Conservation (phyloP, 192 early-diverging fungal genomes). For the Backusella tarrabulga region DNA sequence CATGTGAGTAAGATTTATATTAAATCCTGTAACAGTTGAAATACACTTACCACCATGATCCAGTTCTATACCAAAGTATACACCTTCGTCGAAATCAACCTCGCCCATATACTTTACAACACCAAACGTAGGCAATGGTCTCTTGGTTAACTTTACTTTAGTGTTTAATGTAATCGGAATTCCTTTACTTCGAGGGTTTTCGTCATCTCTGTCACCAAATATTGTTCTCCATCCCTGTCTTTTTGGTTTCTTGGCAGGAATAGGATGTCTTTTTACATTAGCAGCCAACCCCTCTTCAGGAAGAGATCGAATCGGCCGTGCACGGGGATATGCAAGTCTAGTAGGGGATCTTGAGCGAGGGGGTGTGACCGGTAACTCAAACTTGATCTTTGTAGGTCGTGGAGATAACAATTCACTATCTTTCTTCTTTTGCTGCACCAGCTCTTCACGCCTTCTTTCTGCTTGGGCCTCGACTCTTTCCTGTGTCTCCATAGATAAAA, state of each 20-base stretch:
- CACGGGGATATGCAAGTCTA: slow-evolving; percentile 20
- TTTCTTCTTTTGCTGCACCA: slow-evolving; percentile 21
- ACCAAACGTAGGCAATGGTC: slow-evolving; percentile 30
- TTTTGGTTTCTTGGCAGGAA: neutral
- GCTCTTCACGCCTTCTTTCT: slow-evolving; percentile 14
- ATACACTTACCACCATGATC: slow-evolving; percentile 32
- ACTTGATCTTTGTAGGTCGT: slow-evolving; percentile 27
- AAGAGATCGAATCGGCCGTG: slow-evolving; percentile 12
- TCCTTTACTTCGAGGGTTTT: slow-evolving; percentile 1
- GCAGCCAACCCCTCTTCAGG: slow-evolving; percentile 11
- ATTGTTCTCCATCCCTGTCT: slow-evolving; percentile 22
- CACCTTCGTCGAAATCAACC: slow-evolving; percentile 8
- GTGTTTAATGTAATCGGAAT: slow-evolving; percentile 14
- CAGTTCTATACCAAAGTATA: slow-evolving; percentile 33
- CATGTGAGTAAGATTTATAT: neutral
- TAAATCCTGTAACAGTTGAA: neutral
- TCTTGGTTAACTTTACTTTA: slow-evolving; percentile 21
- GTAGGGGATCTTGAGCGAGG: slow-evolving; percentile 24
- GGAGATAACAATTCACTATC: neutral
- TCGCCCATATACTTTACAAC: slow-evolving; percentile 28
- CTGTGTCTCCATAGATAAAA: slow-evolving; percentile 30
- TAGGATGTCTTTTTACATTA: neutral
- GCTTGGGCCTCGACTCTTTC: slow-evolving; percentile 20
- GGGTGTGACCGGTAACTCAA: slow-evolving; percentile 32
- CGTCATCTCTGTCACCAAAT: slow-evolving; percentile 19